phyloP scores from a whole-genome alignment of 139 green algal species.

The Spirogloea muscicola region DNA sequence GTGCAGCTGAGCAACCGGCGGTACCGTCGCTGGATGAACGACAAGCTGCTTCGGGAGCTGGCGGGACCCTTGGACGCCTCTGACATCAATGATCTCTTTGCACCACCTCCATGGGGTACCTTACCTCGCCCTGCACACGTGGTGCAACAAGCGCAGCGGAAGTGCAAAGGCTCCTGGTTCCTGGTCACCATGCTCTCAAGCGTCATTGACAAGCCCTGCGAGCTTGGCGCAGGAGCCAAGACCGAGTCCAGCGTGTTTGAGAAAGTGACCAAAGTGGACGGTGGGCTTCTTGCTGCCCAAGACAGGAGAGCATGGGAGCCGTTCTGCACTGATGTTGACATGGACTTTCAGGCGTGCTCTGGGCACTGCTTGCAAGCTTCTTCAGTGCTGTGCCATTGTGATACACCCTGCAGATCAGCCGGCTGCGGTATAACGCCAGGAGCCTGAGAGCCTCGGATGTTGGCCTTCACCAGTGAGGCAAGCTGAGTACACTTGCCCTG shows the following conservation, averaged over 20 bases:
- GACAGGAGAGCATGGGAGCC: constrained; percentile 4
- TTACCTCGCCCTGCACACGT: constrained; percentile 1
- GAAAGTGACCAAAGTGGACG: not conserved
- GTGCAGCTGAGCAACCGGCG: too few species aligned
- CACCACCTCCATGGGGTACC: constrained; percentile 40
- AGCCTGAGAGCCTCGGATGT: too few species aligned
- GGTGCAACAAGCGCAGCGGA: not conserved
- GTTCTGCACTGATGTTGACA: constrained; percentile 7
- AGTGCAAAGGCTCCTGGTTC: not conserved
- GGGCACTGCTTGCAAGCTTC: too few species aligned
- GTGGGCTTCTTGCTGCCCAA: not conserved
- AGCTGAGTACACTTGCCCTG: too few species aligned
- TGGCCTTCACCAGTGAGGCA: too few species aligned
- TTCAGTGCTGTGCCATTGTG: too few species aligned
- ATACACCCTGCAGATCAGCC: too few species aligned
- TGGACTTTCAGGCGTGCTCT: constrained; percentile 7
- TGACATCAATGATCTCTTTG: constrained; percentile 32
- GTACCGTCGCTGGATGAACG: constrained; percentile 42
- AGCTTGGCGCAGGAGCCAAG: not conserved
- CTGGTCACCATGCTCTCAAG: not conserved
- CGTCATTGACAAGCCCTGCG: not conserved
- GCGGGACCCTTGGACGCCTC: constrained; percentile 32
- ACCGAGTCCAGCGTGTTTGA: constrained; percentile 1
- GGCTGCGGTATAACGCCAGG: too few species aligned
- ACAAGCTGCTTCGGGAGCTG: constrained; percentile 31